Conservation (phyloP, 2,329 filamentous ascomycete genomes). For the Aspergillus candidus region DNA sequence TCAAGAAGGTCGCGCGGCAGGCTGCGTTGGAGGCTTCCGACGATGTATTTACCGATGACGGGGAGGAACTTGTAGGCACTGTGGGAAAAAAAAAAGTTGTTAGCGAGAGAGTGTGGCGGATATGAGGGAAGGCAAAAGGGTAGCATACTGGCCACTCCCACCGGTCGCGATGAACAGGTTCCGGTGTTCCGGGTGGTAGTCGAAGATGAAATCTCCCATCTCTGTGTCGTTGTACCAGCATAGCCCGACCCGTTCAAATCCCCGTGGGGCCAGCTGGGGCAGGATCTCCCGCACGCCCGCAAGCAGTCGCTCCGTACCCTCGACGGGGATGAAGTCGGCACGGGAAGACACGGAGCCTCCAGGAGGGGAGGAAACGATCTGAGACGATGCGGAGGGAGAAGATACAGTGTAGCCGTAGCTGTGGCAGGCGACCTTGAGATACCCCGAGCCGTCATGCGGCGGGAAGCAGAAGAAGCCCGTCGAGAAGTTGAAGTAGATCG, state of each 20-base stretch:
- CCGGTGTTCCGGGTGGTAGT: slow-evolving; percentile 56
- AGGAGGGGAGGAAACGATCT: slow-evolving; percentile 18
- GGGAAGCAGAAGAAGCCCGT: slow-evolving; percentile 47
- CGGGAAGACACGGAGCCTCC: slow-evolving; percentile 14
- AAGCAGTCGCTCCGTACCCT: slow-evolving; percentile 54
- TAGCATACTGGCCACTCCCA: slow-evolving; percentile 26
- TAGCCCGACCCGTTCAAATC: slow-evolving; percentile 53
- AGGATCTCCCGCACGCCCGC: slow-evolving; percentile 53
- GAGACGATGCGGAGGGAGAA: not conserved
- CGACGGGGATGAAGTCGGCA: slow-evolving; percentile 34
- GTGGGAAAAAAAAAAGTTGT: not conserved
- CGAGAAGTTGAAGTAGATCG: slow-evolving; percentile 48
- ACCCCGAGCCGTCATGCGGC: slow-evolving; percentile 21
- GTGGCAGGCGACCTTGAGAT: slow-evolving; percentile 60
- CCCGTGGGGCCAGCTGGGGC: slow-evolving; percentile 51
- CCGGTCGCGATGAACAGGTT: slow-evolving; percentile 26
- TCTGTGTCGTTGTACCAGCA: slow-evolving; percentile 70
- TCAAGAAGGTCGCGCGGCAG: slow-evolving; percentile 48
- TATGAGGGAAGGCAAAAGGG: too few relatives aligned
- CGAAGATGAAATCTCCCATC: slow-evolving; percentile 61
- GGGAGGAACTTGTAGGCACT: slow-evolving; percentile 58
- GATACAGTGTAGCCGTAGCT: slow-evolving; percentile 54
- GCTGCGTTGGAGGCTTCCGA: slow-evolving; percentile 47
- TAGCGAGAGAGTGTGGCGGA: not conserved
- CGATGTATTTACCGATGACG: slow-evolving; percentile 57